Conservation (phyloP, 2,329 filamentous ascomycete species). For the Diaporthe batatas region DNA sequence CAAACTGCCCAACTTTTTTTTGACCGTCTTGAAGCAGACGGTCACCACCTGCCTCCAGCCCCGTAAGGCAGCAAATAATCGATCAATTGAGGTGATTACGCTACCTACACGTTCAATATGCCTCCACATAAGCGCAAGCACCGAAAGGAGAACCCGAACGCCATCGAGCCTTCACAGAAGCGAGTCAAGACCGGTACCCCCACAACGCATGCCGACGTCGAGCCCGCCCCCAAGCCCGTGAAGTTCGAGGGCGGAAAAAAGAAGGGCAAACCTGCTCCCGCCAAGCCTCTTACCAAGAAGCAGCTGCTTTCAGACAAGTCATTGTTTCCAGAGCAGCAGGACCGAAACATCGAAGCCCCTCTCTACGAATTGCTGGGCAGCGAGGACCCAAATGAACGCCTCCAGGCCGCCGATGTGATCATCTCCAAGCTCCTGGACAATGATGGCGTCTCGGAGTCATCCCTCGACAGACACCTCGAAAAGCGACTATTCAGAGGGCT, state of each 20-base stretch:
- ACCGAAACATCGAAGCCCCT: conserved; percentile 69
- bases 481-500: conserved; percentile 86
- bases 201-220: conserved; percentile 34
- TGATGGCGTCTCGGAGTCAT: conserved; percentile 63
- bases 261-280: conserved; percentile 24
- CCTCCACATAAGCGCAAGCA: conserved; percentile 42
- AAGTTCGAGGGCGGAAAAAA: conserved; percentile 40
- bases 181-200: conserved; percentile 46
- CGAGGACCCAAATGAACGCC: conserved; percentile 68
- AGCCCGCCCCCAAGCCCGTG: conserved; percentile 45
- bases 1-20: conserved; percentile 38
- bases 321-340: conserved; percentile 67
- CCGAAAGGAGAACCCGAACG: conserved; percentile 41
- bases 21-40: neutral
- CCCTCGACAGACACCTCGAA: conserved; percentile 70
- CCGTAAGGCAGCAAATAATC: neutral
- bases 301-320: conserved; percentile 53
- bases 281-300: conserved; percentile 50
- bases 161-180: conserved; percentile 41
- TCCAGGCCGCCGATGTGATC: conserved; percentile 70
- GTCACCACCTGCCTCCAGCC: neutral
- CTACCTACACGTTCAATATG: conserved; percentile 22
- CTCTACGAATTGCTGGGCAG: conserved; percentile 74
- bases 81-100: neutral
- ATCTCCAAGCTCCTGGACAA: conserved; percentile 67